Base-by-base conservation (phyloP, 352 stramenopile species). In the Phytopythium litorale region DNA sequence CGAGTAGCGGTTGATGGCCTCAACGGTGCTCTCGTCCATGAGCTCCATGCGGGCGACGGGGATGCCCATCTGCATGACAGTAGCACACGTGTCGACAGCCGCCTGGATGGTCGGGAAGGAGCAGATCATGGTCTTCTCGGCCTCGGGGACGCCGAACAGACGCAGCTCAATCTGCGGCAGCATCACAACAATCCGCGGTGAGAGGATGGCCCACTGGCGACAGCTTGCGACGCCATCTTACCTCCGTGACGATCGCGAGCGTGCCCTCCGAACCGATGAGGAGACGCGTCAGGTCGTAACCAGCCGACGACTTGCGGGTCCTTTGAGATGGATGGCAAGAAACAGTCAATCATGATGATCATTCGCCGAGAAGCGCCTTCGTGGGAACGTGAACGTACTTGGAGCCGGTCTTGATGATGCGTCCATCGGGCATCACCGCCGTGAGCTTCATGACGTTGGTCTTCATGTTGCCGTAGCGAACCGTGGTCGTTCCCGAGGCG, bases 261-360 rank as follows among this genome's bases (percentile, higher is more conserved):
- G 94, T 98, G 32, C 96, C 96, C 72, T 99, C 97, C 11, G 87
- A 97, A 12, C 96, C 96, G 61, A 97, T 95, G 23, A 99, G 70
- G n/a, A 99, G 75, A 13, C 83, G 79, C 2, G 92, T 96, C 42
- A 99, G 80, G 70, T 99, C 96, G 74, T 99, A 99, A 3, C 97
- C 97, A 7, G 97, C 96, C 23, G 92, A 97, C 15, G 87, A 97
- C 76, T 99, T 99, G 40, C 96, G 79, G 11, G 95, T 90, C n/a
- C 88, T 89, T n/a, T 0, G 18, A 13, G 51, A 25, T 56, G 65
- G 0, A 45, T 25, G 60, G n/a, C 28, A n/a, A 49, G 23, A 33
- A 43, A 19, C 18, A 21, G 45, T 65, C 0, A 19, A 23, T 16
- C 28, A 7, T 48, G 13, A 57, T 32, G 32, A 15, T 38, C 16